Percentiles rank a stretch among this genome's conserved stretches.
phyloP scores from a whole-genome alignment of 768 basidiomycete genomes.

The Trametes elegans region DNA sequence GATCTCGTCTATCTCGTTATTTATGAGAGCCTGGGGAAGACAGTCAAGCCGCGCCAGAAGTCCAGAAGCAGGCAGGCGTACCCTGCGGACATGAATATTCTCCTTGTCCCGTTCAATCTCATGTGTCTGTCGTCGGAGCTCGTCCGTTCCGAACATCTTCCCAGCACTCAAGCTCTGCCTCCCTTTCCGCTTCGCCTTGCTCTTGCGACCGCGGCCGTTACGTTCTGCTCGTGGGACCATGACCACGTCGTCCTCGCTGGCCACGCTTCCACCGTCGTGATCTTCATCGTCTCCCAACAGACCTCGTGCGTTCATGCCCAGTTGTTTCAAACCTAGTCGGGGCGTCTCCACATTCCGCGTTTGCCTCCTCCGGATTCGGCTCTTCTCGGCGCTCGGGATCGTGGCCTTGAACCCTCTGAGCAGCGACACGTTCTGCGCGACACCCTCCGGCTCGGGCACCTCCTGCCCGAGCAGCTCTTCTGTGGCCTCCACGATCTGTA shows the following conservation, averaged over 20 bases:
- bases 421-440: constrained; percentile 74
- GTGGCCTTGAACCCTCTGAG: constrained; percentile 93
- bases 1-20: constrained; percentile 86
- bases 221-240: constrained; percentile 40
- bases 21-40: constrained; percentile 66
- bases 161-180: constrained; percentile 66
- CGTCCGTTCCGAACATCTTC: constrained; percentile 78
- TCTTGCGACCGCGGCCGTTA: constrained; percentile 28
- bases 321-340: constrained; percentile 71
- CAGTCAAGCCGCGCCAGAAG: constrained; percentile 3
- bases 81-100: constrained; percentile 85
- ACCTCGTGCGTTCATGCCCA: constrained; percentile 78
- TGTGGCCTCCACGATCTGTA: constrained; percentile 80
- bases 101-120: constrained; percentile 93
- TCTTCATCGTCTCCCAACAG: constrained; percentile 52
- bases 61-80: constrained; percentile 38
- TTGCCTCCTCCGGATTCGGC: constrained; percentile 72
- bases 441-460: constrained; percentile 71
- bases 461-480: constrained; percentile 70
- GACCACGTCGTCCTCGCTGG: constrained; percentile 78
- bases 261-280: constrained; percentile 54
- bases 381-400: constrained; percentile 83
- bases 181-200: constrained; percentile 46
- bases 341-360: constrained; percentile 78
- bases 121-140: constrained; percentile 76